Conservation (phyloP, 768 basidiomycete species). For the Tephrocybe sp. region DNA sequence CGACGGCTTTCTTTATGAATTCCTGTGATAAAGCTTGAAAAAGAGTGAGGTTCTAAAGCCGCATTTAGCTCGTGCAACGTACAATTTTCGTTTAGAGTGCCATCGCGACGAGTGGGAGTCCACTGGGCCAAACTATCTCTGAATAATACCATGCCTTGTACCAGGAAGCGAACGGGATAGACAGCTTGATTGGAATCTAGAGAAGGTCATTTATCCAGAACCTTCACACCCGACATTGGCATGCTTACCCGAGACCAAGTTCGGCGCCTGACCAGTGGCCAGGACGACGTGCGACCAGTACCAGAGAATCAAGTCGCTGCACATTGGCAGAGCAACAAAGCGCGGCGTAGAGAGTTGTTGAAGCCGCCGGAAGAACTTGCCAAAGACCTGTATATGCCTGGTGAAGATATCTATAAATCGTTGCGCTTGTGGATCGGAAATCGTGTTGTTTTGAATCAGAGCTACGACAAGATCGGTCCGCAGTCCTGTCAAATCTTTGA, state of each 20-base stretch:
- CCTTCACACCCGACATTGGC: not conserved
- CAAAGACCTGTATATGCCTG: constrained; percentile 68
- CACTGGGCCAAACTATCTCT: constrained; percentile 81
- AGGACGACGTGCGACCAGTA: constrained; percentile 82
- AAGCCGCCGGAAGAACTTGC: constrained; percentile 78
- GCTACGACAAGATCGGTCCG: constrained; percentile 54
- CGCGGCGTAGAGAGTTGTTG: constrained; percentile 59
- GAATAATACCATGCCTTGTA: constrained; percentile 85
- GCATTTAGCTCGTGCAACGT: constrained; percentile 19
- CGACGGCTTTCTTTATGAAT: constrained; percentile 73
- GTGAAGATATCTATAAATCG: constrained; percentile 59
- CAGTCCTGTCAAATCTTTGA: constrained; percentile 54
- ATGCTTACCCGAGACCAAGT: constrained; percentile 55
- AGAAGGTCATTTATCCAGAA: not conserved
- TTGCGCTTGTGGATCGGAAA: constrained; percentile 32
- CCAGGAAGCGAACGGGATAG: constrained; percentile 78
- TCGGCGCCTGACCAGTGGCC: constrained; percentile 56
- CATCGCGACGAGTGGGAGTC: constrained; percentile 64
- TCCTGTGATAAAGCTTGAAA: constrained; percentile 57
- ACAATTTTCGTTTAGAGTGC: constrained; percentile 61
- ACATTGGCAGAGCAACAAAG: constrained; percentile 64
- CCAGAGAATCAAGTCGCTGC: constrained; percentile 68
- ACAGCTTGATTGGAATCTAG: constrained; percentile 62
- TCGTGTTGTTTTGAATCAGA: constrained; percentile 28
- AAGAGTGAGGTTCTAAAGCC: too few species aligned